A percentile compares a stretch with the other conserved stretches of the same genome.
These are phyloP conservation scores for Panus rudis DNA, from an alignment of 768 basidiomycete genomes.

Conservation along the genomic window DNA sequence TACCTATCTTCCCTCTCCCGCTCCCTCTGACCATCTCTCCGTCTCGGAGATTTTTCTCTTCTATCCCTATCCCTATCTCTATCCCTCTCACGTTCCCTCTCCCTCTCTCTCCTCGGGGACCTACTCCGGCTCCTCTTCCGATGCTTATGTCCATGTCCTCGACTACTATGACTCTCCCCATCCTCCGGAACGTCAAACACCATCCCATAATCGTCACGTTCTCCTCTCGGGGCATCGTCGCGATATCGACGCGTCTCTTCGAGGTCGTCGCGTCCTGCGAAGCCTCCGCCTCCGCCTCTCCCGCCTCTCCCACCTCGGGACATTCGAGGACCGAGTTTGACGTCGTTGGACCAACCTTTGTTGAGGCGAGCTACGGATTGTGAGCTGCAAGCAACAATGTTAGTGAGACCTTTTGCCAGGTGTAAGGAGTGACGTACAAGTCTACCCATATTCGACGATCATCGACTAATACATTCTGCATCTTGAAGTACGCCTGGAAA, in stretches of 20 bases:
- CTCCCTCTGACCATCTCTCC: background rate
- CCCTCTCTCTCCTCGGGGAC: constrained; percentile 18
- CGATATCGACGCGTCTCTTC: constrained; percentile 69
- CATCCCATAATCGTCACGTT: constrained; percentile 56
- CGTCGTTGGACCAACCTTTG: constrained; percentile 73
- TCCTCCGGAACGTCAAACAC: constrained; percentile 68
- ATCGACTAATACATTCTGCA: constrained; percentile 98
- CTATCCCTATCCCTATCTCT: constrained; percentile 8
- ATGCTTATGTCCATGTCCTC: constrained; percentile 25
- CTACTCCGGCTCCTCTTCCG: constrained; percentile 17
- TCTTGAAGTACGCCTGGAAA: constrained; percentile 91
- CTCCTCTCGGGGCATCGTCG: constrained; percentile 26
- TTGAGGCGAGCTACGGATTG: constrained; percentile 93
- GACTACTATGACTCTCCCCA: constrained; percentile 44
- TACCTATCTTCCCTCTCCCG: too few species aligned
- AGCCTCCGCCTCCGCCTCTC: constrained; percentile 31
- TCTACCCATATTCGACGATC: constrained; percentile 99
- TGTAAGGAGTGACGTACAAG: constrained; percentile 56
- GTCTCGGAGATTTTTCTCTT: background rate
- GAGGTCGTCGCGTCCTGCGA: constrained; percentile 69
- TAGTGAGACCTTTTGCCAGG: constrained; percentile 16
- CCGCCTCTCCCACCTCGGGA: too few species aligned
- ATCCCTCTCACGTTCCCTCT: constrained; percentile 5
- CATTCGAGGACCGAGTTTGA: constrained; percentile 44
- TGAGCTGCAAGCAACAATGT: constrained; percentile 46